phyloP scores from a whole-genome alignment of 2,329 filamentous ascomycete genomes.

The Penicillium oxalicum region DNA sequence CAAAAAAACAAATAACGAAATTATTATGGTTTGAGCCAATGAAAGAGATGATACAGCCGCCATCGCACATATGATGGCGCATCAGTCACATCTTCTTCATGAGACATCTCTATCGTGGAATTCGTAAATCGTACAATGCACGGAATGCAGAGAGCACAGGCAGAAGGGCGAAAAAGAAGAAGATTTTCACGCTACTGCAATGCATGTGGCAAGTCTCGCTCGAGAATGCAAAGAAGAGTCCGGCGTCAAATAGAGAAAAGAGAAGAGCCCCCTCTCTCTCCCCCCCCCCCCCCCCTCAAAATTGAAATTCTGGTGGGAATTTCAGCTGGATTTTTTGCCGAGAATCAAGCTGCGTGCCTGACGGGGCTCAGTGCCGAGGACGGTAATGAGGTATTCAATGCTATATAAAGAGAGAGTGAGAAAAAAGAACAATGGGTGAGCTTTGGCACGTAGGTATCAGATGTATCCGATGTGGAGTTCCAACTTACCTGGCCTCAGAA shows the following conservation, averaged over 20 bases:
- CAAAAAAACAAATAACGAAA: too few relatives aligned
- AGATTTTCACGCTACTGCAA: slow-evolving; percentile 3
- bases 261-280: too few relatives aligned
- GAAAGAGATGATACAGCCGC: too few relatives aligned
- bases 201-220: background rate
- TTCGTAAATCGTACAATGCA: too few relatives aligned
- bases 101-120: slow-evolving; percentile 34
- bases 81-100: slow-evolving; percentile 14
- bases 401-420: slow-evolving; percentile 31
- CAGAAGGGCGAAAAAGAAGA: slow-evolving; percentile 3
- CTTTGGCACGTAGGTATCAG: too few relatives aligned
- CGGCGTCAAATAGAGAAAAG: background rate
- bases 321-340: slow-evolving; percentile 12
- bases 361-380: slow-evolving; percentile 52
- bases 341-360: slow-evolving; percentile 47
- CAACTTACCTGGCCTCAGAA: slow-evolving; percentile 69
- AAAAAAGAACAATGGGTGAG: background rate
- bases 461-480: too few relatives aligned
- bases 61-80: background rate
- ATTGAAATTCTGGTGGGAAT: too few relatives aligned
- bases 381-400: slow-evolving; percentile 58
- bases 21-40: too few relatives aligned
- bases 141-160: too few relatives aligned
- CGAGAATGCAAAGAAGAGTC: background rate
- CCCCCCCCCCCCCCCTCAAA: too few relatives aligned